A percentile compares a stretch with the other conserved stretches of the same genome.
phyloP scores from a whole-genome alignment of 805 yeast genomes.

The Scheffersomyces stipitis region DNA sequence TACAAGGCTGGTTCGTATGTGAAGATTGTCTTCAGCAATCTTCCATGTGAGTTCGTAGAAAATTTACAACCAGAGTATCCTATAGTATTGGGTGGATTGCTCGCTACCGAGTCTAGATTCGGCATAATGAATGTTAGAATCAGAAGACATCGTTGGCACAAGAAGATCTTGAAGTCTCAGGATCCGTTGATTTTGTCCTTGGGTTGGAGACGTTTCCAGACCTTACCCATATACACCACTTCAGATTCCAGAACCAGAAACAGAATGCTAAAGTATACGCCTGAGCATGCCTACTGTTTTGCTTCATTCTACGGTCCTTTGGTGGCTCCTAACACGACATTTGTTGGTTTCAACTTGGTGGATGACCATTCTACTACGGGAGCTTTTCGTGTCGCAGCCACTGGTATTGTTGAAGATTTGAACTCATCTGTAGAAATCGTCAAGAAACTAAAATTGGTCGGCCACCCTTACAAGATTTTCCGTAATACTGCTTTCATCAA shows the following conservation, averaged over 20 bases:
- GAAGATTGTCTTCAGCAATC: conserved; percentile 72
- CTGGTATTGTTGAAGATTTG: conserved; percentile 93
- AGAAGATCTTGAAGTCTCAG: conserved; percentile 88
- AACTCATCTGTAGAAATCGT: conserved; percentile 90
- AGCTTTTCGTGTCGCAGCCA: conserved; percentile 91
- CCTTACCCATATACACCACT: conserved; percentile 92
- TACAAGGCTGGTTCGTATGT: conserved; percentile 92
- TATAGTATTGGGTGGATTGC: conserved; percentile 83
- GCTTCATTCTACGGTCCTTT: conserved; percentile 97
- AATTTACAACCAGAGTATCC: conserved; percentile 86
- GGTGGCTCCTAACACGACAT: conserved; percentile 96
- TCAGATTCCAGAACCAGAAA: conserved; percentile 97
- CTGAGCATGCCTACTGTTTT: conserved; percentile 95
- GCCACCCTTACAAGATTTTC: conserved; percentile 90
- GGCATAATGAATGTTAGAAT: conserved; percentile 92
- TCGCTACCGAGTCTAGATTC: conserved; percentile 87
- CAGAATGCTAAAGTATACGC: conserved; percentile 96
- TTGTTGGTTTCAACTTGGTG: conserved; percentile 90
- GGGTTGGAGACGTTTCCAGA: conserved; percentile 99
- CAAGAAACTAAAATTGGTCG: conserved; percentile 91
- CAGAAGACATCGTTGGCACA: conserved; percentile 99
- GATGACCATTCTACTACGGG: conserved; percentile 83
- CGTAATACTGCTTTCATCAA: conserved; percentile 95
- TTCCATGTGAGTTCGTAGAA: conserved; percentile 89
- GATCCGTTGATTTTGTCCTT: conserved; percentile 92